Percentiles rank a stretch among this genome's conserved stretches.
Conservation (phyloP, 2,329 filamentous ascomycete species). For the Tolypocladium pustulatum region DNA sequence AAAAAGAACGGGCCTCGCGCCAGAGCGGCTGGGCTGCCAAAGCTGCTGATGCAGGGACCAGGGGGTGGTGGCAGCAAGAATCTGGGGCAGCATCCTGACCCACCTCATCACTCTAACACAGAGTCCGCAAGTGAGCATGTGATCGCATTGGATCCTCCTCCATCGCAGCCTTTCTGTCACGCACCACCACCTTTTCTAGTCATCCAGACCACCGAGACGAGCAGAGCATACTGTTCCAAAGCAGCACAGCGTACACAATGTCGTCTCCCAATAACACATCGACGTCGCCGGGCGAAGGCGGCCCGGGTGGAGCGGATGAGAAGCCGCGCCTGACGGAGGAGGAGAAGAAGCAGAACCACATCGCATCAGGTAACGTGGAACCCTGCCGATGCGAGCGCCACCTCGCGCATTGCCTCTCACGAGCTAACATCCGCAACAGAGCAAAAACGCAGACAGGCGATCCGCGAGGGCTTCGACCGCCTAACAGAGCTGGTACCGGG, state of each 20-base stretch:
- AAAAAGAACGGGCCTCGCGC: background rate
- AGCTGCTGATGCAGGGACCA: background rate
- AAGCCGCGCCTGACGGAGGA: slow-evolving; percentile 42
- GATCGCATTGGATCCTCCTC: background rate
- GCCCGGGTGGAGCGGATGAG: slow-evolving; percentile 24
- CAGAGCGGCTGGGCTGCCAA: background rate
- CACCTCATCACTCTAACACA: background rate
- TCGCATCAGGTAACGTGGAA: slow-evolving; percentile 35
- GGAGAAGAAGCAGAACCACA: slow-evolving; percentile 46
- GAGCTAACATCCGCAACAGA: slow-evolving; percentile 15
- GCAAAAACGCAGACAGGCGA: slow-evolving; percentile 45
- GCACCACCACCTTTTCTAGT: background rate
- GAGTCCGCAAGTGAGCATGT: background rate
- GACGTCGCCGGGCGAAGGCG: slow-evolving; percentile 8
- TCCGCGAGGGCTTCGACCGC: slow-evolving; percentile 74
- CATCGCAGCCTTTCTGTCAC: background rate
- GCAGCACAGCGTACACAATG: background rate
- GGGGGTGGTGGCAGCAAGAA: background rate
- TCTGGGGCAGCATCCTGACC: background rate
- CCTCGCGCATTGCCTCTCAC: background rate
- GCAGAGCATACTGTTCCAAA: background rate
- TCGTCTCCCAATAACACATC: slow-evolving; percentile 10
- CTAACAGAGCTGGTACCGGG: slow-evolving; percentile 73
- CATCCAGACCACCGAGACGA: background rate
- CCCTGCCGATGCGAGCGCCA: background rate